Conservation (phyloP, 768 basidiomycete species). For the Lyophyllum decastes region DNA sequence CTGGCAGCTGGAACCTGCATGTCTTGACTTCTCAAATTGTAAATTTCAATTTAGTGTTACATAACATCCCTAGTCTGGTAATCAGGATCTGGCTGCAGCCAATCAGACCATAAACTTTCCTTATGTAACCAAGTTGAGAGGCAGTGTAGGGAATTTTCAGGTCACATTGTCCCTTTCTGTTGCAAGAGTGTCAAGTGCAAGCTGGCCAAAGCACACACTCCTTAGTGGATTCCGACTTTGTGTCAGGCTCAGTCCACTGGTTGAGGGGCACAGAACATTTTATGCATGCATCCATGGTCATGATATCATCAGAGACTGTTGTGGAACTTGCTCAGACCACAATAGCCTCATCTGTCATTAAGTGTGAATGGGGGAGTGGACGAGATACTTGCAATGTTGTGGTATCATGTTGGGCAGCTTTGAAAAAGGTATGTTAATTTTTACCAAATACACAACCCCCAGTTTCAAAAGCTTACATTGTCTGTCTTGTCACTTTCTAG, state of each 20-base stretch:
- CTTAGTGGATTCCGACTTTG: constrained; percentile 13
- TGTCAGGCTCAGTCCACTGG: neutral
- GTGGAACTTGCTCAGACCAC: constrained; percentile 15
- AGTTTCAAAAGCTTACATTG: neutral
- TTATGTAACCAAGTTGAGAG: neutral
- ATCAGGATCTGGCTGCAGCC: too few relatives aligned
- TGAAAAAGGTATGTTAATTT: constrained; percentile 19
- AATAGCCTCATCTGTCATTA: constrained; percentile 10
- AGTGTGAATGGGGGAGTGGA: constrained; percentile 22
- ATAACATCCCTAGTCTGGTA: too few relatives aligned
- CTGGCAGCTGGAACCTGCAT: too few relatives aligned
- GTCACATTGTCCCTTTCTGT: neutral
- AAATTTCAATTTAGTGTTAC: too few relatives aligned
- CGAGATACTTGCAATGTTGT: constrained; percentile 16
- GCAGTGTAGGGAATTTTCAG: neutral
- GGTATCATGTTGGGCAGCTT: constrained; percentile 16
- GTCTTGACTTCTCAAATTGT: too few relatives aligned
- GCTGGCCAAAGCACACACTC: constrained; percentile 1
- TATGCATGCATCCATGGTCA: constrained; percentile 17
- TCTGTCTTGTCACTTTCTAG: neutral
- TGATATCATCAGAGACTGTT: constrained; percentile 15
- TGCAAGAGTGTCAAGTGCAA: neutral
- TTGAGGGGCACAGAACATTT: constrained; percentile 9
- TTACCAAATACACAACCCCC: constrained; percentile 1
- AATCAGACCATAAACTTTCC: too few relatives aligned